Evolutionary conservation across 495 filamentous ascomycete species (phyloP), one percentile per base, ranked within the genome.

Genomic region (Astrocystis sublimbata): DNA sequence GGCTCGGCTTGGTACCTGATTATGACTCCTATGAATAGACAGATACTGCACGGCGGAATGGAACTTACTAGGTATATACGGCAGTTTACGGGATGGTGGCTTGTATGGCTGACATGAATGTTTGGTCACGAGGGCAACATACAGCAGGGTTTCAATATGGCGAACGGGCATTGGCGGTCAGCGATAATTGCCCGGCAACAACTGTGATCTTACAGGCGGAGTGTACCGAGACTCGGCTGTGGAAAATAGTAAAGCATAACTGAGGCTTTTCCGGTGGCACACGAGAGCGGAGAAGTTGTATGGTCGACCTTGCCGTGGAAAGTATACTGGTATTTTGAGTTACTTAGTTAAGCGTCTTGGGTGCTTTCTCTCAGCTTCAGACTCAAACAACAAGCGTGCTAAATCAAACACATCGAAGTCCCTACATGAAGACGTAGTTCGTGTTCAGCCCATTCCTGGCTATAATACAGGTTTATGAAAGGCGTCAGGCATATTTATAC

Each of bases 11-110:
- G 9, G 17, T 13, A 33, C 1, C n/a, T 36, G 33, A 19, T 23
- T 3, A 6, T 15, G 49, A 10, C 13, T 52, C 28, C 49, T 52
- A 52, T 52, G 49, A 52, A 52, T 52, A 52, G 49, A 52, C 30
- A 23, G 49, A 30, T 52, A 10, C 30, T 17, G 28, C 23, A 13
- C 17, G n/a, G 17, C 23, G 6, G 49, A 13, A 23, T 15, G 17
- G 30, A 17, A 23, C 2, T 8, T 2, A 43, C n/a, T 35, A 35
- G 49, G n/a, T n/a, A n/a, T n/a, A 35, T 35, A 23, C 49, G 28
- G 49, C 28, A 52, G 49, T 49, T 30, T 49, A 49, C 26, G 49
- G 30, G 12, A 52, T 23, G 30, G 49, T 52, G 30, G 28, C 49
- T 52, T 52, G 49, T 30, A 52, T 35, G 35, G 19, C 33, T 33